Conservation (phyloP, 2,329 filamentous ascomycete species). For the Fusarium coffeatum region DNA sequence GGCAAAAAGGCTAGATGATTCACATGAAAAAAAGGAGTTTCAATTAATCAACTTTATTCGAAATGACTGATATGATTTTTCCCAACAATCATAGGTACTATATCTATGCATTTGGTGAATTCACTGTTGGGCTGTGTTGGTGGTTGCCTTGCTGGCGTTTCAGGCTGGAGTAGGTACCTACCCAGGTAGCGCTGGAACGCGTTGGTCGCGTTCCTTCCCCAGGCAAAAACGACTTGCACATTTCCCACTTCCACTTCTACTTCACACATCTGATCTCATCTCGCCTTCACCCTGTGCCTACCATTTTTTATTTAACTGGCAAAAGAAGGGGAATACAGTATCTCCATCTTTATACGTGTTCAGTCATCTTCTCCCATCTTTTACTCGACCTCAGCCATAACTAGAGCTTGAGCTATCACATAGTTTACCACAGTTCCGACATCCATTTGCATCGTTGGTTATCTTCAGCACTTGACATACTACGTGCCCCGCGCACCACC, state of each 20-base stretch:
- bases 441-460: conserved; percentile 26
- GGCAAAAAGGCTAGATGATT: neutral
- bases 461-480: conserved; percentile 16
- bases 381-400: neutral
- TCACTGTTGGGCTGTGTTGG: neutral
- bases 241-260: conserved; percentile 24
- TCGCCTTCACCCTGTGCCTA: conserved; percentile 31
- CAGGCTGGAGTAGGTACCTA: neutral
- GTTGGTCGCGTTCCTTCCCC: conserved; percentile 37
- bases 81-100: neutral
- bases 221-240: conserved; percentile 13
- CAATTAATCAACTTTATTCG: neutral
- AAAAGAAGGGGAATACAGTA: conserved; percentile 1
- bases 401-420: conserved; percentile 9
- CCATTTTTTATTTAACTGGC: conserved; percentile 26
- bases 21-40: neutral
- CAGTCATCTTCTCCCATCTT: neutral
- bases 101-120: neutral
- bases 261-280: conserved; percentile 32
- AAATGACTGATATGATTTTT: neutral
- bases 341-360: neutral
- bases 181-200: conserved; percentile 27
- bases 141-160: conserved; percentile 10
- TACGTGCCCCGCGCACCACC: conserved; percentile 1
- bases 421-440: neutral